Evolutionary conservation across 75 land plant genomes (phyloP), one percentile per base, ranked within the genome.

Genomic region (Azolla pinnata): DNA sequence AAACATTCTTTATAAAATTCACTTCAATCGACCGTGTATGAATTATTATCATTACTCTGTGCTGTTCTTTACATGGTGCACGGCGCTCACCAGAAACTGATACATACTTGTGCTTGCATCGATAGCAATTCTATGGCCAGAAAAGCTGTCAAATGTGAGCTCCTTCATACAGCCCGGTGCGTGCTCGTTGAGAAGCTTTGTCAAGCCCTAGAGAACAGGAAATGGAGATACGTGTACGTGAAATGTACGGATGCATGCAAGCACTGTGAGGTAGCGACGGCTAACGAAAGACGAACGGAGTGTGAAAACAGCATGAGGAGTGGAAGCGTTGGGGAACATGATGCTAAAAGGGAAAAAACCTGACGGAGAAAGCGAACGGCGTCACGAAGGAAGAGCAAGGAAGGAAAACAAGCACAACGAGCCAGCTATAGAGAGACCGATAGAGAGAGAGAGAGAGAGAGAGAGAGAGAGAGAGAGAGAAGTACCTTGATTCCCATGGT

Each of bases 41-140:
- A n/a, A n/a, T n/a, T n/a, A n/a, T n/a, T n/a, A n/a, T n/a, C n/a
- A n/a, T n/a, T n/a, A n/a, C n/a, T n/a, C n/a, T n/a, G n/a, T n/a
- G n/a, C n/a, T n/a, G n/a, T n/a, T n/a, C n/a, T n/a, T n/a, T n/a
- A n/a, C n/a, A n/a, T n/a, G n/a, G n/a, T n/a, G n/a, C n/a, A n/a
- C n/a, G 1, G 57, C 29, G 34, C 46, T 57, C 32, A 67, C 70
- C 68, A 67, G 38, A 50, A 67, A 67, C 10, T 67, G 31, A 34
- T 67, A 67, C 25, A 67, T 51, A 21, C 70, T 63, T 51, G 49
- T 48, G 33, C 56, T 51, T 2, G 67, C 68, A 62, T 67, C 70
- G 0, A 67, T 58, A 4, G 67, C 70, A 40, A 67, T 48, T 35
- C 31, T 67, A n/a, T 51, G 25, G 12, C 70, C 70, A 25, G 29